A percentile compares a stretch with the other conserved stretches of the same genome.
phyloP scores from a whole-genome alignment of 2,329 filamentous ascomycete genomes.

The Malbranchea cinnamomea region DNA sequence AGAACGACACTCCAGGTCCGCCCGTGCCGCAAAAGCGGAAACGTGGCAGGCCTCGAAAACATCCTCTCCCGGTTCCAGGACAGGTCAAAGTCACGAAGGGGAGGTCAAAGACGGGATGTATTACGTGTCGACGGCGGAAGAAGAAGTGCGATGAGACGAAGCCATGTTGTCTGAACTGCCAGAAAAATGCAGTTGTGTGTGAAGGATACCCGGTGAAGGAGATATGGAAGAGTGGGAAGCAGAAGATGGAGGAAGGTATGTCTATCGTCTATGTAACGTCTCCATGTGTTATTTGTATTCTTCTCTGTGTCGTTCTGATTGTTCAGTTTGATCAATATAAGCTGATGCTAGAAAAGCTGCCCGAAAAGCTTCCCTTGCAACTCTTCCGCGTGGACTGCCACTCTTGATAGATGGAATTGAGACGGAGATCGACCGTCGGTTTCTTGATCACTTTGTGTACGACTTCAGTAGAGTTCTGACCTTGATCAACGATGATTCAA shows the following conservation, averaged over 20 bases:
- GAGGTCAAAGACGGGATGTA: slow-evolving; percentile 42
- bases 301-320: no score
- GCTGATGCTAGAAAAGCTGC: slow-evolving; percentile 16
- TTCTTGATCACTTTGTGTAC: slow-evolving; percentile 70
- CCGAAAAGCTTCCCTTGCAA: slow-evolving; percentile 19
- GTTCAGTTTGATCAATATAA: no score
- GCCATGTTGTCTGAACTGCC: slow-evolving; percentile 52
- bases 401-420: slow-evolving; percentile 67
- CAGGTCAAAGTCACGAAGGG: slow-evolving; percentile 64
- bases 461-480: slow-evolving; percentile 69
- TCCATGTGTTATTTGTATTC: no score
- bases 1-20: slow-evolving; percentile 10
- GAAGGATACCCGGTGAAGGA: slow-evolving; percentile 81
- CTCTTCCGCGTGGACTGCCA: slow-evolving; percentile 33
- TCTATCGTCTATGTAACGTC: no score
- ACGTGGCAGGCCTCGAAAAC: slow-evolving; percentile 69
- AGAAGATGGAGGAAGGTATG: slow-evolving; percentile 52
- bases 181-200: slow-evolving; percentile 85
- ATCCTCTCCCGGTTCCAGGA: slow-evolving; percentile 48
- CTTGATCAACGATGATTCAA: slow-evolving; percentile 63
- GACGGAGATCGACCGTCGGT: slow-evolving; percentile 60
- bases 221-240: slow-evolving; percentile 73
- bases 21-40: slow-evolving; percentile 31
- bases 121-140: slow-evolving; percentile 44
- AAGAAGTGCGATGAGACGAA: slow-evolving; percentile 43